Evolutionary conservation across 805 yeast species (phyloP).

Genomic region (Yarrowia porcina): DNA sequence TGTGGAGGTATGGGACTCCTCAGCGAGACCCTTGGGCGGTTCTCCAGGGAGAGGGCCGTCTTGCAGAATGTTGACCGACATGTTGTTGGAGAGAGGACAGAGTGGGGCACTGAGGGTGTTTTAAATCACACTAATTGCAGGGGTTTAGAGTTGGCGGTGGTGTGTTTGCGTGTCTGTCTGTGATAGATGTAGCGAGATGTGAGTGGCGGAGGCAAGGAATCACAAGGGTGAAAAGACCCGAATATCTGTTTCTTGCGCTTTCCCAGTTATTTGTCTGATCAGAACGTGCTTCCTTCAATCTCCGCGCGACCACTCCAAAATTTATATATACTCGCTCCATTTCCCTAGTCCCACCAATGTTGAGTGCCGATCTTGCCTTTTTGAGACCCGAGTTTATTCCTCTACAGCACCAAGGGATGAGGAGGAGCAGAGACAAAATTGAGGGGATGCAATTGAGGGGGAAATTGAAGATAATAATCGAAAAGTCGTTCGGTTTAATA

Average conservation of each 20-base stretch:
- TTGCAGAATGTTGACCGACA: slow-evolving; percentile 17
- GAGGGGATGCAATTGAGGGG: neutral
- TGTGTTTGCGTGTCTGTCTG: neutral
- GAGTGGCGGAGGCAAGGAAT: neutral
- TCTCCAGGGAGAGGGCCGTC: slow-evolving; percentile 21
- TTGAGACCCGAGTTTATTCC: slow-evolving; percentile 19
- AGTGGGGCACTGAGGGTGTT: neutral
- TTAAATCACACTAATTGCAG: slow-evolving; percentile 2
- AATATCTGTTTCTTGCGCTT: neutral
- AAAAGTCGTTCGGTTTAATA: neutral
- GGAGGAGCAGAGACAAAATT: neutral
- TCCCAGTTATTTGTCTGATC: neutral
- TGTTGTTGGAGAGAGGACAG: neutral
- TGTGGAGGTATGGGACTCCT: slow-evolving; percentile 26
- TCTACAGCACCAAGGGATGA: neutral
- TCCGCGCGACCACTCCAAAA: neutral
- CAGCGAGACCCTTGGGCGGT: slow-evolving; percentile 8
- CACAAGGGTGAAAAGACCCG: neutral
- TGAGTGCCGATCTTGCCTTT: slow-evolving; percentile 21
- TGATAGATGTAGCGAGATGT: neutral
- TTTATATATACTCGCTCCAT: neutral
- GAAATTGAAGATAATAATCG: neutral
- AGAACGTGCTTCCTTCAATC: neutral
- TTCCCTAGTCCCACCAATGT: neutral
- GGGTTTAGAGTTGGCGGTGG: slow-evolving; percentile 13